Evolutionary conservation across 2,329 filamentous ascomycete species (phyloP).

Genomic region (Colletotrichum camelliae): DNA sequence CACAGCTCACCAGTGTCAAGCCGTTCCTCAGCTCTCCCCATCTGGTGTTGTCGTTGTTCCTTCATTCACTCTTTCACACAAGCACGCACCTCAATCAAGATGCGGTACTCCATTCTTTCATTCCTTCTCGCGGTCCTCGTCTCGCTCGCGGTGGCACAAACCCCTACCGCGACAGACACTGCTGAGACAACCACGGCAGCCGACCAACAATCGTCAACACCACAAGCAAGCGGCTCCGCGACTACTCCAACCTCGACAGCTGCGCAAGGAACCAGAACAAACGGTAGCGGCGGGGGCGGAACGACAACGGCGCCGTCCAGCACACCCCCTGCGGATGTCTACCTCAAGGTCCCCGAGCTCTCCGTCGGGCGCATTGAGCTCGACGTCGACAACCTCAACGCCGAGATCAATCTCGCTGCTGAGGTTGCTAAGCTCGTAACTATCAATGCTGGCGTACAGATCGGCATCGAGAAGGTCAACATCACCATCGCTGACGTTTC

Average conservation of each 20-base stretch:
- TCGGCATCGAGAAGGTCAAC: conserved; percentile 57
- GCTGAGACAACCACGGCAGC: conserved; percentile 6
- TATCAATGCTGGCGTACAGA: conserved; percentile 59
- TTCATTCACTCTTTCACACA: conserved; percentile 20
- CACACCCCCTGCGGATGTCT: conserved; percentile 58
- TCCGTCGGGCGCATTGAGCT: conserved; percentile 65
- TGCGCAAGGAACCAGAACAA: conserved; percentile 22
- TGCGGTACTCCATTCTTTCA: conserved; percentile 24
- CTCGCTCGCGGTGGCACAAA: conserved; percentile 35
- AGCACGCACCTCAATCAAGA: conserved; percentile 11
- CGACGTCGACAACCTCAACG: conserved; percentile 62
- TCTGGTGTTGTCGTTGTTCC: conserved; percentile 4
- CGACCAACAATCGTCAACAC: conserved; percentile 17
- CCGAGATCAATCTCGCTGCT: conserved; percentile 65
- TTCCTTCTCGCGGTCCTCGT: conserved; percentile 36
- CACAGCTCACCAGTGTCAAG: background rate
- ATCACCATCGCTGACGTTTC: conserved; percentile 66
- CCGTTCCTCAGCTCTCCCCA: background rate
- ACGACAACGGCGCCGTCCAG: conserved; percentile 29
- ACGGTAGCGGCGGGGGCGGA: conserved; percentile 23
- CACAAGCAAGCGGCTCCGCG: conserved; percentile 19
- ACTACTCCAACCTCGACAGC: conserved; percentile 16
- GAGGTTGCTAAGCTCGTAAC: conserved; percentile 63
- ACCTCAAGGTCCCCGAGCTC: conserved; percentile 62
- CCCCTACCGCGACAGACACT: conserved; percentile 29